Base-by-base conservation (phyloP, 345 rosid species). In the Aurinia saxatilis region DNA sequence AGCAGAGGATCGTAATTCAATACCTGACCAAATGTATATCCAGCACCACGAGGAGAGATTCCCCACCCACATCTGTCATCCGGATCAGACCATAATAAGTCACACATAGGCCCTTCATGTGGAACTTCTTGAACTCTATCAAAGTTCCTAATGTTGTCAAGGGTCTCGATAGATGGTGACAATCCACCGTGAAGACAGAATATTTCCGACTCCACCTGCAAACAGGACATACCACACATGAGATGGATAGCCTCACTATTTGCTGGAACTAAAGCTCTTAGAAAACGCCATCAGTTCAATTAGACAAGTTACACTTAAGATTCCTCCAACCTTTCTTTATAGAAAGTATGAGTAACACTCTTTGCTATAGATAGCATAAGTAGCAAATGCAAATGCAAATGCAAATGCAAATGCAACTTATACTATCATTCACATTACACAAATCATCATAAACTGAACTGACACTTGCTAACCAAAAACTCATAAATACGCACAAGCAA, bases 41-140 rank as follows among this genome's bases (percentile, higher is more conserved):
- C 98, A 27, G 98, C 98, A 64, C 99, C 99, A 58, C 95, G 86
- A 13, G 97, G 99, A 62, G 99, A 93, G 72, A 93, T 93, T 10
- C 97, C 99, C 99, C 99, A 93, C 46, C 99, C 97, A 70, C 97
- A 90, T 33, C 99, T 78, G 64, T 93, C 97, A 68, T 93, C 99
- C 13, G 97, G 99, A 69, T 93, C 97, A 76, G 97, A 90, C 97
- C 99, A 93, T 68, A 93, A 79, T 34, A 93, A 85, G 76, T 93
- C 99, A 78, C 99, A 93, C 99, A 93, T 93, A 30, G 99, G 96
- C 29, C 99, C 99, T 79, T 93, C 97, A 42, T 90, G 95, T 8
- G 97, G 99, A 68, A 93, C 97, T 79, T 90, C 99, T 79, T 93
- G 97, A 68, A 90, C 91, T 21, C 99, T 84, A 45, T 93, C 99